These are phyloP conservation scores for Rachicladosporium sp. DNA, from an alignment of 2,329 filamentous ascomycete genomes.

Conservation along the genomic window DNA sequence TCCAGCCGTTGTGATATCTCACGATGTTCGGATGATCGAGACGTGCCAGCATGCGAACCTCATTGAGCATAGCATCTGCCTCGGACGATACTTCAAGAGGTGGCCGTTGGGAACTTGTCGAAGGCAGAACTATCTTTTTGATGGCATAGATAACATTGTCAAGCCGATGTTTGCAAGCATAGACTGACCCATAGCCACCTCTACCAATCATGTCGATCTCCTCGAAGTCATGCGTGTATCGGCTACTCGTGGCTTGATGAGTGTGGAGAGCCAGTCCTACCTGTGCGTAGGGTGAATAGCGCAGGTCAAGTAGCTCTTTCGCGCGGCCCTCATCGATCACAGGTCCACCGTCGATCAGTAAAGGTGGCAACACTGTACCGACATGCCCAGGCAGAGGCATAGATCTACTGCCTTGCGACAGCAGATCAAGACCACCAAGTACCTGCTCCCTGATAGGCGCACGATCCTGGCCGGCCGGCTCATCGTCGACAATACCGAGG, in stretches of 20 bases:
- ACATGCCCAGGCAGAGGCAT: too few relatives aligned
- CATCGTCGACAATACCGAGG: constrained; percentile 24
- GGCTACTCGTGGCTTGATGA: too few relatives aligned
- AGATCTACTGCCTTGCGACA: too few relatives aligned
- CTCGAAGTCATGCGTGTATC: constrained; percentile 39
- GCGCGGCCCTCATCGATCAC: too few relatives aligned
- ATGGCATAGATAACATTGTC: constrained; percentile 53
- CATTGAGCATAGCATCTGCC: constrained; percentile 45
- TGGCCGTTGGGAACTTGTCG: constrained; percentile 36
- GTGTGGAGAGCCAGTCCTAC: too few relatives aligned
- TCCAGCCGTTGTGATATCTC: constrained; percentile 53
- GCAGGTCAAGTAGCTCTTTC: too few relatives aligned
- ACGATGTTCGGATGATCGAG: constrained; percentile 56
- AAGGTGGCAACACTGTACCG: neutral
- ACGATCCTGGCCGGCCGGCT: constrained; percentile 25
- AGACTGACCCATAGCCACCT: constrained; percentile 55
- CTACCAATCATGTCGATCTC: constrained; percentile 47
- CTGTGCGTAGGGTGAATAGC: too few relatives aligned
- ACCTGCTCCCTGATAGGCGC: constrained; percentile 22
- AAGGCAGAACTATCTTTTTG: constrained; percentile 44
- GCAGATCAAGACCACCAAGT: constrained; percentile 29
- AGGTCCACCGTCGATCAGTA: neutral
- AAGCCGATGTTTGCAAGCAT: constrained; percentile 47
- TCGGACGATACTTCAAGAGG: constrained; percentile 39
- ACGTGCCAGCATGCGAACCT: constrained; percentile 49